Evolutionary conservation across 2,329 filamentous ascomycete genomes (phyloP), one percentile per base, ranked within the genome.

Genomic region (Xylariaceae sp.): DNA sequence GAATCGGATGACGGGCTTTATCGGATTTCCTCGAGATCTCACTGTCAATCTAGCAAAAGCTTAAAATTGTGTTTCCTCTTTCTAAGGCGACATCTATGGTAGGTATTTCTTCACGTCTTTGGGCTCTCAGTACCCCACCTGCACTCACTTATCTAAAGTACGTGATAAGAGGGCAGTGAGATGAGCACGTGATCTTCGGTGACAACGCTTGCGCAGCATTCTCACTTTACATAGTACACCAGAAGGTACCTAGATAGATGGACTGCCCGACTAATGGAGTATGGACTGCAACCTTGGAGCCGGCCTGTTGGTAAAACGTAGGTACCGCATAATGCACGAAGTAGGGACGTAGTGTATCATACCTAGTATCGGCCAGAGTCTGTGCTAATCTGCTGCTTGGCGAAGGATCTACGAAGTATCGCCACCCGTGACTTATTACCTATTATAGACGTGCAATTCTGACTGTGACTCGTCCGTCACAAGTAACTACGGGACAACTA

Each of bases 131-230:
- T 22, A 13, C 39, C 39, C 39, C 39, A 41, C 39, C 39, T 22
- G 9, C 21, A 16, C 19, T 42, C 19, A 26, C 41, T 29, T 22
- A 42, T 43, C 21, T 43, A 29, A 16, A 42, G 5, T 15, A 9
- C 12, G 12, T 10, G 41, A 43, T 43, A 43, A 43, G 19, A 19
- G 13, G 22, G 21, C 21, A 12, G 7, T 43, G 12, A 18, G 29
- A 43, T 43, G 18, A 43, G 41, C 41, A 43, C 41, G 41, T 43
- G 41, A 43, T 43, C 21, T n/a, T 43, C 13, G 41, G 41, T 29
- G 41, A 29, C 21, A 43, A 16, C 21, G 6, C 21, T 3, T 9
- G 21, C 7, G 13, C 29, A 4, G 26, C 8, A 26, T 8, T 26
- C 26, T 8, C 8, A 4, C 4, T 4, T 26, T 26, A 26, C 26